These are phyloP conservation scores for Spizellomyces punctatus DNA, from an alignment of 192 early-diverging fungal genomes.

Conservation along the genomic window DNA sequence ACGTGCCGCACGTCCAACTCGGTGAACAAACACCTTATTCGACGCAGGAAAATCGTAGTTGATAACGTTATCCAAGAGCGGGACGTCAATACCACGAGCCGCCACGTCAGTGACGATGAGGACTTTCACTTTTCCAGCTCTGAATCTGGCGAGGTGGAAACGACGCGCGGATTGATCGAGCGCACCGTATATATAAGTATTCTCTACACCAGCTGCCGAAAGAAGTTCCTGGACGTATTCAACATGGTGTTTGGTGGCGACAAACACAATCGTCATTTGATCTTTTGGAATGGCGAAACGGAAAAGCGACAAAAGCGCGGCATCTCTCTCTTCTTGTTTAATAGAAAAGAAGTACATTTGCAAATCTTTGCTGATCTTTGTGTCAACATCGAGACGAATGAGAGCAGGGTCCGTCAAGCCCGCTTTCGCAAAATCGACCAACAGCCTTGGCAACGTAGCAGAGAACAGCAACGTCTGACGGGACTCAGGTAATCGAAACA, in stretches of 20 bases:
- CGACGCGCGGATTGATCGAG: constrained; percentile 91
- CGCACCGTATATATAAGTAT: constrained; percentile 92
- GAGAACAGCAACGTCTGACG: constrained; percentile 95
- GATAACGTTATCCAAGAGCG: constrained; percentile 94
- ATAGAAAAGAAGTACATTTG: constrained; percentile 92
- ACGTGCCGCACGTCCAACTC: constrained; percentile 94
- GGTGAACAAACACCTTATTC: constrained; percentile 95
- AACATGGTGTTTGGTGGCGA: constrained; percentile 96
- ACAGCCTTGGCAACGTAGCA: constrained; percentile 88
- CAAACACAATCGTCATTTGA: constrained; percentile 91
- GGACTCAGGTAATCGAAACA: constrained; percentile 75
- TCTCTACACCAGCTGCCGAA: constrained; percentile 66
- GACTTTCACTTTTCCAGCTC: constrained; percentile 74
- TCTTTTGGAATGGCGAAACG: constrained; percentile 62
- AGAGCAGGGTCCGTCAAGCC: constrained; percentile 92
- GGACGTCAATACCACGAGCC: constrained; percentile 99
- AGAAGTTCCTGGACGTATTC: constrained; percentile 87
- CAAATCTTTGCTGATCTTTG: constrained; percentile 93
- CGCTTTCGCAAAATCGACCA: constrained; percentile 97
- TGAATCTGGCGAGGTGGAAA: constrained; percentile 84
- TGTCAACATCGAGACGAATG: constrained; percentile 91
- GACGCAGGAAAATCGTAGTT: constrained; percentile 95
- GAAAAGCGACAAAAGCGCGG: constrained; percentile 83
- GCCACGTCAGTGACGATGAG: constrained; percentile 97
- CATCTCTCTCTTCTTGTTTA: constrained; percentile 88